phyloP scores from a whole-genome alignment of 1,284 basidiomycete species.

The Acaromyces ingoldii region DNA sequence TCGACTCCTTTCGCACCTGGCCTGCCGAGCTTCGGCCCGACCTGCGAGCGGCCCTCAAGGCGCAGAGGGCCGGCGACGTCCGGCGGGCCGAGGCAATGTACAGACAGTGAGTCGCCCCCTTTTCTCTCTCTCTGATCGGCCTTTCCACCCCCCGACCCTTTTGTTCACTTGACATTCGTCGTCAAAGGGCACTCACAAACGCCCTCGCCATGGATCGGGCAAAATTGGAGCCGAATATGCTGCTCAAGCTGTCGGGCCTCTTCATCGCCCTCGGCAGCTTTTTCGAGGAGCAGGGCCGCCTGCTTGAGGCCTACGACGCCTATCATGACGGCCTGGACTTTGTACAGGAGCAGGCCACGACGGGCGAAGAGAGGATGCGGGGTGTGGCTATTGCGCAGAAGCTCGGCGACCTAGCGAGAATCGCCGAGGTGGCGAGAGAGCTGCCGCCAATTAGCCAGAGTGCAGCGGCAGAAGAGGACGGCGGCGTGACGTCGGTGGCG shows the following conservation, averaged over 20 bases:
- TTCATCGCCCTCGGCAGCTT: constrained; percentile 44
- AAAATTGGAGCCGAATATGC: constrained; percentile 2
- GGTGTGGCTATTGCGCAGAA: constrained; percentile 43
- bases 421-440: constrained; percentile 16
- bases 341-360: not conserved
- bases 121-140: not conserved
- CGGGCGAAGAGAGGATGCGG: constrained; percentile 33
- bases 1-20: constrained; percentile 48
- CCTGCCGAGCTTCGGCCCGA: constrained; percentile 45
- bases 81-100: constrained; percentile 37
- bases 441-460: no score
- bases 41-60: constrained; percentile 45
- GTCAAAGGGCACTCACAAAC: constrained; percentile 4
- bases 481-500: not conserved
- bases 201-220: not conserved
- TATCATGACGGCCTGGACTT: constrained; percentile 41
- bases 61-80: constrained; percentile 40
- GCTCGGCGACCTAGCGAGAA: constrained; percentile 34
- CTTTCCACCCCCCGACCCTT: not conserved
- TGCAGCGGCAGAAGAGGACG: not conserved
- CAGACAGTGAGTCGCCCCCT: constrained; percentile 7
- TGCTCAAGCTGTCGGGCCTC: constrained; percentile 50
- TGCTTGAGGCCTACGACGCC: constrained; percentile 23
- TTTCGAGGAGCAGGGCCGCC: constrained; percentile 37
- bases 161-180: no score